Percentiles rank a stretch among this genome's conserved stretches.
phyloP scores from a whole-genome alignment of 768 basidiomycete species.

The Xerocomus potaroensis region DNA sequence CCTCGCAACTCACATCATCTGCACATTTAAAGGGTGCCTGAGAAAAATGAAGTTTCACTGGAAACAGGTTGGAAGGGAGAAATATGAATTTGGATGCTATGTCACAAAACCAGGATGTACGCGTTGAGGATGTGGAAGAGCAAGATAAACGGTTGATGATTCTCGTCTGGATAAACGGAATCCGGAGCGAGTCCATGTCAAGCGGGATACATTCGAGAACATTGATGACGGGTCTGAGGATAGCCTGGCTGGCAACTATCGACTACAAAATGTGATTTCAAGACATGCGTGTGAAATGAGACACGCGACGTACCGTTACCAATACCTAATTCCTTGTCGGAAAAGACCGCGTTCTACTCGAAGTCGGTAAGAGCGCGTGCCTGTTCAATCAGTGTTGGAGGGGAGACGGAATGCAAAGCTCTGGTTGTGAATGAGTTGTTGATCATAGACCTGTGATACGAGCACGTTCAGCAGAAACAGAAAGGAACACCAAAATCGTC shows the following conservation, averaged over 20 bases:
- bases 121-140: no score
- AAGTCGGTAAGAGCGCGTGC: conserved; percentile 69
- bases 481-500: not conserved
- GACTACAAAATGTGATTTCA: not conserved
- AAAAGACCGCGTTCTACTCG: conserved; percentile 76
- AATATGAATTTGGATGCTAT: no score
- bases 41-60: no score
- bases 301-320: conserved; percentile 60
- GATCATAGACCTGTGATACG: conserved; percentile 61
- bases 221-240: no score
- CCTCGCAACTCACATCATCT: no score
- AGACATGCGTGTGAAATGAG: not conserved
- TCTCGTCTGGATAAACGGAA: no score
- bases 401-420: conserved; percentile 74
- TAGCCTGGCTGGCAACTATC: conserved; percentile 77
- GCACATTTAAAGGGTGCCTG: no score
- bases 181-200: no score
- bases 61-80: no score
- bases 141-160: no score
- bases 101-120: no score
- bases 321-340: conserved; percentile 57
- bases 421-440: conserved; percentile 75
- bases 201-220: no score
- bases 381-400: conserved; percentile 67
- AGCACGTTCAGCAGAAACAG: conserved; percentile 7